Percentiles rank a stretch among this genome's conserved stretches.
phyloP scores from a whole-genome alignment of 2,329 filamentous ascomycete species.

The Fusarium sarcochroum region DNA sequence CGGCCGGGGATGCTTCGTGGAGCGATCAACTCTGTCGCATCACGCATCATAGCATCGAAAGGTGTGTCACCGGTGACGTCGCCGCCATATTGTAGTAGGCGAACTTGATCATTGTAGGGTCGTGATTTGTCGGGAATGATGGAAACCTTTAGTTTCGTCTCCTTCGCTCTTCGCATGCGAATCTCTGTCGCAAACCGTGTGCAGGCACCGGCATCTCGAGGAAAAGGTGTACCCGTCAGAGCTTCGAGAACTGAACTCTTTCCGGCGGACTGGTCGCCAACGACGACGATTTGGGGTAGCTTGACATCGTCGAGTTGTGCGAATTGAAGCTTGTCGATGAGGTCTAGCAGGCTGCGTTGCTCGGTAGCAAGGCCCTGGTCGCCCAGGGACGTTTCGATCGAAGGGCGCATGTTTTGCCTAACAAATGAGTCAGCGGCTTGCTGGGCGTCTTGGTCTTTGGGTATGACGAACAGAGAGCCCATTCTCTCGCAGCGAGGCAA shows the following conservation, averaged over 20 bases:
- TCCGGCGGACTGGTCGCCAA: conserved; percentile 74
- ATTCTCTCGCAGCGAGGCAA: conserved; percentile 41
- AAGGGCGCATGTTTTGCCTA: conserved; percentile 55
- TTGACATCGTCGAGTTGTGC: conserved; percentile 66
- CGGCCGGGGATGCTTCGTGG: conserved; percentile 64
- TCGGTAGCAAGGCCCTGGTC: conserved; percentile 66
- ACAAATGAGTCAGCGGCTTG: conserved; percentile 39
- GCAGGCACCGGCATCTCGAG: conserved; percentile 71
- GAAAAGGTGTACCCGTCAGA: conserved; percentile 73
- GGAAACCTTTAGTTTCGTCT: conserved; percentile 62
- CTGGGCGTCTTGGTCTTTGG: conserved; percentile 36
- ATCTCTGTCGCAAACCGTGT: conserved; percentile 74
- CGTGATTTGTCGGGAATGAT: conserved; percentile 69
- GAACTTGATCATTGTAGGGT: conserved; percentile 62
- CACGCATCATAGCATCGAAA: conserved; percentile 66
- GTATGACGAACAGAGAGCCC: conserved; percentile 48
- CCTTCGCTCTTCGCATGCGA: conserved; percentile 63
- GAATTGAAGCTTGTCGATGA: conserved; percentile 69
- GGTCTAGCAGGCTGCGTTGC: conserved; percentile 69
- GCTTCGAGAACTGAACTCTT: conserved; percentile 76
- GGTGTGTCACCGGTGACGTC: conserved; percentile 60
- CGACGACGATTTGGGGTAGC: conserved; percentile 74
- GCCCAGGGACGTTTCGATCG: conserved; percentile 64
- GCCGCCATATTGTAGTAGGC: conserved; percentile 64
- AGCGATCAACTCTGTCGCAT: conserved; percentile 66